Evolutionary conservation across 371 early-diverging fungal genomes (phyloP), one percentile per base, ranked within the genome.

Genomic region (Gilbertella persicaria): DNA sequence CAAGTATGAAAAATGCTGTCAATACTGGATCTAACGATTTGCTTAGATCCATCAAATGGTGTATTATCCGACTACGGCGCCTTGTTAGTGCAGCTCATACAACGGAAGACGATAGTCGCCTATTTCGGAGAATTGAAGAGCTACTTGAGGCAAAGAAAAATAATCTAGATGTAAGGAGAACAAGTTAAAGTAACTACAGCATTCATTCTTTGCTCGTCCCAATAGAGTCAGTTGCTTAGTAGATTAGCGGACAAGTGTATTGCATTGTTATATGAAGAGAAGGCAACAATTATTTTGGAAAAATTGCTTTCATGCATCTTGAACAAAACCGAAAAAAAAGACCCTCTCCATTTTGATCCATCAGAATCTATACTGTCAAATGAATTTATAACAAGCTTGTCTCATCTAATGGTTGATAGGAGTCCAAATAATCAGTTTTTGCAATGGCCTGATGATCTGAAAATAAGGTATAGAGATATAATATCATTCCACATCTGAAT

Each of bases 21-120:
- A 8, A 13, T 17, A 9, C 5, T n/a, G 21, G n/a, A 12, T 33
- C 21, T n/a, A 21, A 51, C 9, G 30, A 7, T 20, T 29, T 37
- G 1, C 7, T 16, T 50, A 60, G 60, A n/a, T 45, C 60, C 16
- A 25, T 23, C 13, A 9, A 39, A 29, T 60, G 60, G 60, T 60
- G 60, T 39, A 49, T 60, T 7, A 40, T 40, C 26, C 43, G 60
- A 50, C 29, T 60, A 20, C 28, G 60, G n/a, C 43, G 60, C 5
- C 24, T 45, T 20, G 38, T 50, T 10, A 42, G 16, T 36, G 19
- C 36, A 26, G 4, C 35, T 5, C 16, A 47, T 9, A 26, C 33
- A 35, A 40, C 9, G 17, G 10, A 37, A 17, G 33, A 17, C 29
- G 35, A 46, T 14, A 16, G 17, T n/a, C 14, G 20, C 5, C n/a